Conservation (phyloP, 192 early-diverging fungal species). For the Coemansia sp. region DNA sequence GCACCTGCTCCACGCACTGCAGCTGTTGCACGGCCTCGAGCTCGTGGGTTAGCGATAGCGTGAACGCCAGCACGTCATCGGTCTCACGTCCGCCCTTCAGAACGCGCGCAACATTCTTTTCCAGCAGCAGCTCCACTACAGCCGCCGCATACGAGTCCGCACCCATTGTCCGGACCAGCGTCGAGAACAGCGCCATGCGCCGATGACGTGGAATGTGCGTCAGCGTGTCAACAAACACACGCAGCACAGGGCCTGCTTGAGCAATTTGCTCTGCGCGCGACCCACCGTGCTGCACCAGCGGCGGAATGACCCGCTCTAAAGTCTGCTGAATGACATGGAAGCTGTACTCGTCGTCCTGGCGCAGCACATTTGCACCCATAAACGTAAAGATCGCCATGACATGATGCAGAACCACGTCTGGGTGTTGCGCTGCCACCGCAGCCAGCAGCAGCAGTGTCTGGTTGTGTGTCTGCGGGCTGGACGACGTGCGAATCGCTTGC, state of each 20-base stretch:
- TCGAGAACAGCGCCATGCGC: conserved; percentile 81
- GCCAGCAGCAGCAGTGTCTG: conserved; percentile 83
- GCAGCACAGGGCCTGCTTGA: conserved; percentile 73
- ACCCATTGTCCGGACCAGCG: conserved; percentile 80
- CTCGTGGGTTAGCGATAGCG: conserved; percentile 65
- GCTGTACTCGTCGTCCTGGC: conserved; percentile 96
- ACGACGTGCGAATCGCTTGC: conserved; percentile 81
- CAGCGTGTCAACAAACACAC: conserved; percentile 90
- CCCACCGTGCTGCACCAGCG: conserved; percentile 24
- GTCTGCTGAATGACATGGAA: conserved; percentile 94
- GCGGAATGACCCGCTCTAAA: conserved; percentile 81
- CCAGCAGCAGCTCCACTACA: conserved; percentile 71
- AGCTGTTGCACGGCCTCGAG: conserved; percentile 71
- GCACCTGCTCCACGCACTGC: conserved; percentile 59
- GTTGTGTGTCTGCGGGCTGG: conserved; percentile 95
- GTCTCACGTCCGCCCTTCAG: conserved; percentile 56
- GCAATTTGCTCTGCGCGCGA: conserved; percentile 25
- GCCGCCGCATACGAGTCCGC: conserved; percentile 69
- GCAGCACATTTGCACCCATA: conserved; percentile 92
- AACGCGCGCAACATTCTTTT: conserved; percentile 63
- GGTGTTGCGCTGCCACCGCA: conserved; percentile 74
- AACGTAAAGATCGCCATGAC: conserved; percentile 98
- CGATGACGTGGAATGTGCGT: conserved; percentile 92
- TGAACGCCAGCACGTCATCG: conserved; percentile 73
- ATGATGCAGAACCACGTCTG: conserved; percentile 83